Conservation (phyloP, 129 eudicot species). For the Escallonia herrerae region DNA sequence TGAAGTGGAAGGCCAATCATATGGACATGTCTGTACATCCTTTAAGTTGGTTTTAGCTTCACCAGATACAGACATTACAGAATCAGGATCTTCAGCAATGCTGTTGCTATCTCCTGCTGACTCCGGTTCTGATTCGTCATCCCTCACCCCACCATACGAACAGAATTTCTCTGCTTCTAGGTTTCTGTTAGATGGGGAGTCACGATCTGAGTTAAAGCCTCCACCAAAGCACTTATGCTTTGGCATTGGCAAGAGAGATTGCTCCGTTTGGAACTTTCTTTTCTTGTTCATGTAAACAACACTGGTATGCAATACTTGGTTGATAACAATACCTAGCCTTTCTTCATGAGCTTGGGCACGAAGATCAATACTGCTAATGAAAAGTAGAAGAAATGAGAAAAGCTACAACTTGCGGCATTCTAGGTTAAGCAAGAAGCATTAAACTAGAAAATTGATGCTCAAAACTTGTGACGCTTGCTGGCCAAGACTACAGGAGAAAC, state of each 20-base stretch:
- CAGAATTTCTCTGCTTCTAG: background rate
- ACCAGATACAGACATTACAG: conserved; percentile 7
- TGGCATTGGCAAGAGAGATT: conserved; percentile 14
- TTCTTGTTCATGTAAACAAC: conserved; percentile 18
- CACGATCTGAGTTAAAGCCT: background rate
- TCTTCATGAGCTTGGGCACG: no score
- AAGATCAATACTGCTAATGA: background rate
- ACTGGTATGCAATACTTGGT: background rate
- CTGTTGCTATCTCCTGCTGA: conserved; percentile 31
- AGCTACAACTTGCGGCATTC: no score
- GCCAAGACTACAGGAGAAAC: no score
- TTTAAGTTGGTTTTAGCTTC: background rate
- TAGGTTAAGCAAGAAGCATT: no score
- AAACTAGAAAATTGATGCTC: no score
- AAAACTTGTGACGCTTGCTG: no score
- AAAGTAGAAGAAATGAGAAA: background rate
- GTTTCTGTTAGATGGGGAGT: conserved; percentile 6
- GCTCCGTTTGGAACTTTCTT: conserved; percentile 30
- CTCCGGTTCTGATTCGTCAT: conserved; percentile 12
- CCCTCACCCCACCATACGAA: background rate
- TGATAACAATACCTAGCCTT: background rate
- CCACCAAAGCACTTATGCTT: conserved; percentile 17
- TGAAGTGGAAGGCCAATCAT: background rate
- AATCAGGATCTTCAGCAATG: background rate
- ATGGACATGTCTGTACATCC: background rate